Evolutionary conservation across 2,329 filamentous ascomycete genomes (phyloP), one percentile per base, ranked within the genome.

Genomic region (Cladosporium oxysporum): DNA sequence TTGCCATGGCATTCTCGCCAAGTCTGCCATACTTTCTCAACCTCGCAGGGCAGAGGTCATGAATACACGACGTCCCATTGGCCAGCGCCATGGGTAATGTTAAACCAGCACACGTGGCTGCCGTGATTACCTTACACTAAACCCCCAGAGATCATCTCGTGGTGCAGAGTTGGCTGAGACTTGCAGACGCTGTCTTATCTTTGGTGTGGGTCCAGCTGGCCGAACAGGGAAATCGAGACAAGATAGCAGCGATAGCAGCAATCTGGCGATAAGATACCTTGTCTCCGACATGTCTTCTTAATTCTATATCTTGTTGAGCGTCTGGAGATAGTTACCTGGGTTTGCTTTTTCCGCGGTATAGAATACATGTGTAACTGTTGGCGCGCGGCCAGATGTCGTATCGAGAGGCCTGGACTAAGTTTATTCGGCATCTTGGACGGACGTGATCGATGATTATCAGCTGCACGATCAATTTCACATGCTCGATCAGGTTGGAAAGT

Each of bases 141-240:
- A 47, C 2, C n/a, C 41, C 41, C 41, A 23, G n/a, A 21, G n/a
- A 47, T 47, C 41, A 12, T 47, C 41, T 3, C 41, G 41, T 47
- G 41, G 41, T 47, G 41, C 21, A 47, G 41, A 47, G n/a, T 12
- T 47, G 55, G 41, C 41, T 61, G 58, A 49, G 31, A 61, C 44
- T 62, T 47, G 60, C 60, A 57, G 61, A 41, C 33, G 33, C 50
- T 55, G 33, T 26, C 61, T 63, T 63, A 63, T 63, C 61, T 63
- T 47, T 63, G 35, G 21, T 63, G 61, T 63, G 61, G 61, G 61
- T 63, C 61, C 33, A 37, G 60, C 31, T 47, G 26, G 29, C 47
- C 60, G 14, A 63, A 57, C 16, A 63, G 26, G 61, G 49, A 23
- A 62, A 55, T 57, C 2, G 21, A 16, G 8, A 31, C 49, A 26